Base-by-base conservation (phyloP, 495 filamentous ascomycete genomes). In the Eremomyces bilateralis region DNA sequence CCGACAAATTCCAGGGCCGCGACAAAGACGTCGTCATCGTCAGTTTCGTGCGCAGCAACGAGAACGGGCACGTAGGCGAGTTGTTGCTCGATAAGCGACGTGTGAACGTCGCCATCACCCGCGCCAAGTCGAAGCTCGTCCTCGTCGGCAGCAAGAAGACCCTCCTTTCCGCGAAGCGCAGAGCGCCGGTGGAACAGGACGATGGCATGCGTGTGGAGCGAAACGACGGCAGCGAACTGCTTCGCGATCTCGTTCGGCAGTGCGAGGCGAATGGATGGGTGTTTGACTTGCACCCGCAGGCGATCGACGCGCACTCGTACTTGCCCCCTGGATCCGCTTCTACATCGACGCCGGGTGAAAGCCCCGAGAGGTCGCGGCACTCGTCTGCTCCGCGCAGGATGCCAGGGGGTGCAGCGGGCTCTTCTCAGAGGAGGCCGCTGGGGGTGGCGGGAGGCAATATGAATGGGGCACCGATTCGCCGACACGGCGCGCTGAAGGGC, bases 61-160 rank as follows among this genome's bases (percentile, higher is more conserved):
- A 80, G 10, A 18, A 8, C 6, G 10, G 10, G 8, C 65, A 63
- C 25, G 75, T 97, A 5, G 88, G 88, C 20, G 88, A 95, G 34
- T 53, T 97, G 38, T 58, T 97, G 11, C 76, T 76, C 37, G 88
- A 97, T 53, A 90, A 81, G 80, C 60, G 88, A 34, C 57, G 88
- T 6, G 81, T 95, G 45, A 97, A 97, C 45, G 88, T 97, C 13
- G 85, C 88, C 0, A 76, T 97, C 40, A 97, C 88, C 8, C 59
- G 88, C 20, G 88, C 88, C 20, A 76, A 79, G 44, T 80, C 72
- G 1, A 97, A 97, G 58, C 56, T 97, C 10, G 57, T 97, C 15
- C 73, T 97, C 4, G 48, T 97, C 3, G 88, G 88, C 1, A 84
- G 76, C 44, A 63, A 67, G 44, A 60, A 59, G 19, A 97, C 88